A percentile compares a stretch with the other conserved stretches of the same genome.
These are phyloP conservation scores for Glarea lozoyensis DNA, from an alignment of 495 filamentous ascomycete genomes.

Conservation along the genomic window DNA sequence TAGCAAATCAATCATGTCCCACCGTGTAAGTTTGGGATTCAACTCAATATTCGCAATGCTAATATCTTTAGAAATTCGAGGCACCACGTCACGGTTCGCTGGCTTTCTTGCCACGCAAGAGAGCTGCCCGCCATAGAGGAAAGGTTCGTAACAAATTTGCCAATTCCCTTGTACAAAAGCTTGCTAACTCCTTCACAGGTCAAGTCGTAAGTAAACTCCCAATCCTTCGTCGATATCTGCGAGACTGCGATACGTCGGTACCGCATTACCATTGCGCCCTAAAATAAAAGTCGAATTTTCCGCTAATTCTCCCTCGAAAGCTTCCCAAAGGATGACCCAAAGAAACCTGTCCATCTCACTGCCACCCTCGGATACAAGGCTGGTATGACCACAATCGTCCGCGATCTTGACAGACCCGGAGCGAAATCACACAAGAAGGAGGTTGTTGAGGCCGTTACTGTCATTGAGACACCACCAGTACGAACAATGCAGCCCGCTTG, in stretches of 20 bases:
- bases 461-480: constrained; percentile 99
- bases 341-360: constrained; percentile 98
- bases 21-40: no score
- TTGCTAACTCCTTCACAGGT: constrained; percentile 26
- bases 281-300: no score
- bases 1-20: no score
- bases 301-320: no score
- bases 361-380: constrained; percentile 99
- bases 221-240: no score
- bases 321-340: constrained; percentile 99
- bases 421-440: constrained; percentile 99
- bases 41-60: no score
- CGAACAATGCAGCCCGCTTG: constrained; percentile 57
- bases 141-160: constrained; percentile 70
- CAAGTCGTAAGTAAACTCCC: no score
- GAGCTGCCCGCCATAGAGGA: constrained; percentile 89
- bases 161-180: constrained; percentile 17
- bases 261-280: no score
- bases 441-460: constrained; percentile 96
- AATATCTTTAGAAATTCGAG: constrained; percentile 74
- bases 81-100: constrained; percentile 97
- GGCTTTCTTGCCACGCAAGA: constrained; percentile 95
- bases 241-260: no score
- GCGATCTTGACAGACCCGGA: constrained; percentile 97
- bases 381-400: constrained; percentile 99